A percentile compares a stretch with the other conserved stretches of the same genome.
Conservation (phyloP, 768 basidiomycete genomes). For the Ephemerocybe angulata region DNA sequence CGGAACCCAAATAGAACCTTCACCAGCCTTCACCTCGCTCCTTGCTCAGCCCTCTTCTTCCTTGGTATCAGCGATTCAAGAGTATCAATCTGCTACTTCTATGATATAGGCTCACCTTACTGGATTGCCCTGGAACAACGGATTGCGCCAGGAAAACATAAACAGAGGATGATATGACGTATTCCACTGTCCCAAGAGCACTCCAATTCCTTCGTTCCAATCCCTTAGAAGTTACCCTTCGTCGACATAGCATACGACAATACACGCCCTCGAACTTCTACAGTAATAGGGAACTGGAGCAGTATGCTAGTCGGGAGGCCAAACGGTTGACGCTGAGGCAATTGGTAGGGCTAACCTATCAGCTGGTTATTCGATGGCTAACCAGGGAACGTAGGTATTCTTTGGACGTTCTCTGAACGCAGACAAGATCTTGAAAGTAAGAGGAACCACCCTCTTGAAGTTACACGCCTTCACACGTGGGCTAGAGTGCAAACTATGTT, state of each 20-base stretch:
- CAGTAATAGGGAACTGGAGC: conserved; percentile 76
- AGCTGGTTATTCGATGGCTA: not conserved
- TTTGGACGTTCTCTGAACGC: conserved; percentile 81
- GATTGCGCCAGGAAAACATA: not conserved
- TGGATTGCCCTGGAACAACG: not conserved
- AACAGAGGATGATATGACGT: not conserved
- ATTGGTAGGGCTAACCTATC: conserved; percentile 47
- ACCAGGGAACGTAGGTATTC: conserved; percentile 56
- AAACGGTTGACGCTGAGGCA: conserved; percentile 74
- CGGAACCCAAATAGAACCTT: no score
- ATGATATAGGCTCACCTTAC: not conserved
- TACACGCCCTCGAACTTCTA: conserved; percentile 60
- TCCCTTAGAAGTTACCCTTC: not conserved
- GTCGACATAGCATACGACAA: conserved; percentile 1
- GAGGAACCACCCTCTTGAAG: conserved; percentile 2
- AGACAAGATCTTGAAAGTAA: conserved; percentile 72
- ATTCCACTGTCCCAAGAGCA: not conserved
- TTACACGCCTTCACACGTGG: not conserved
- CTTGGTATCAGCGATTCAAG: not conserved
- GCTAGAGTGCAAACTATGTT: conserved; percentile 85
- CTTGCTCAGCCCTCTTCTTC: no score
- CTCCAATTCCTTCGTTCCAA: not conserved
- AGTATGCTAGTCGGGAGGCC: conserved; percentile 72
- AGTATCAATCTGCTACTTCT: no score
- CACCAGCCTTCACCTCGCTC: no score